Conservation (phyloP, 495 filamentous ascomycete species). For the Podospora fimiseda region DNA sequence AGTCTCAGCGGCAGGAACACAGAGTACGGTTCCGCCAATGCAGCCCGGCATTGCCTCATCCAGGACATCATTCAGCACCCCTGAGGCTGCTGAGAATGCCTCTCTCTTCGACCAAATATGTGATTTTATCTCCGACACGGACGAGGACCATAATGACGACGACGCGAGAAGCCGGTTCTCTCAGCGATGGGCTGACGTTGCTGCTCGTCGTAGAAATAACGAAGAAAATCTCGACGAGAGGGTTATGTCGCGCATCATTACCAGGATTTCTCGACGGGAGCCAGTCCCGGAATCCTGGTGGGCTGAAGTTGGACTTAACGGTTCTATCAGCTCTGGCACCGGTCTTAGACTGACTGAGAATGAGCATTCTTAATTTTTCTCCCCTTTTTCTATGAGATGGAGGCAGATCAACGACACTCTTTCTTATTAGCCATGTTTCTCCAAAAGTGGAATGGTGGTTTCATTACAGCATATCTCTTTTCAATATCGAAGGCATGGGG, state of each 20-base stretch:
- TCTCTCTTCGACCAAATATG: constrained; percentile 27
- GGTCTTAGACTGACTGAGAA: too few relatives aligned
- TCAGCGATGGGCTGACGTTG: constrained; percentile 33
- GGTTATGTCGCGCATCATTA: constrained; percentile 62
- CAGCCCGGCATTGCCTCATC: constrained; percentile 29
- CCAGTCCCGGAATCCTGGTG: constrained; percentile 76
- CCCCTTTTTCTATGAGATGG: too few relatives aligned
- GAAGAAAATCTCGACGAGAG: constrained; percentile 39
- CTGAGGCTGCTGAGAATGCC: constrained; percentile 25
- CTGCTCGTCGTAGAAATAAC: constrained; percentile 17
- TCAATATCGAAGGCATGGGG: too few relatives aligned
- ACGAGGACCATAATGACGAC: constrained; percentile 32
- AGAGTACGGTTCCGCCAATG: constrained; percentile 24
- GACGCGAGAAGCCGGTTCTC: constrained; percentile 11
- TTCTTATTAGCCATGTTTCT: too few relatives aligned
- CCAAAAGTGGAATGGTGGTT: too few relatives aligned
- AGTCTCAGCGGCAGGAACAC: constrained; percentile 36
- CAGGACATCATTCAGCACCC: constrained; percentile 31
- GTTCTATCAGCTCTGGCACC: too few relatives aligned
- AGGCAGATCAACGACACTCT: too few relatives aligned
- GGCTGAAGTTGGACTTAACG: constrained; percentile 62
- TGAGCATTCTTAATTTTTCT: too few relatives aligned
- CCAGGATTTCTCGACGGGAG: constrained; percentile 56
- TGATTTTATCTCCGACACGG: constrained; percentile 34
- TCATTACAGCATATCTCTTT: too few relatives aligned